Conservation (phyloP, 2,329 filamentous ascomycete species). For the Hymenoscyphus albidus region DNA sequence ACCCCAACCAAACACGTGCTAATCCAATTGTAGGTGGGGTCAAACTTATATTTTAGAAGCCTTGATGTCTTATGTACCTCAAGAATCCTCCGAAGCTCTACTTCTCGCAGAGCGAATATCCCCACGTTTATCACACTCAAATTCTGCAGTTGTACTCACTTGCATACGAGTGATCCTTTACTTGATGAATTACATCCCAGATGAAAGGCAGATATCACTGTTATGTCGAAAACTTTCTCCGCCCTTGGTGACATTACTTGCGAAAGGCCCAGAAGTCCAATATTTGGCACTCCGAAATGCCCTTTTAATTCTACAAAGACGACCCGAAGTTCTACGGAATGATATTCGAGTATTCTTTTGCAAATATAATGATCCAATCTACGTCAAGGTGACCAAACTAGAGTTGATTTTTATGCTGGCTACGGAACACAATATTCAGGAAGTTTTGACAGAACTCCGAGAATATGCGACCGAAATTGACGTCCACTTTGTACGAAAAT, state of each 20-base stretch:
- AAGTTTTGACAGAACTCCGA: conserved; percentile 87
- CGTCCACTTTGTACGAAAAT: conserved; percentile 97
- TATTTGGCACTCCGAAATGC: conserved; percentile 94
- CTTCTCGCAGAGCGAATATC: conserved; percentile 90
- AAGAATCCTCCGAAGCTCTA: conserved; percentile 82
- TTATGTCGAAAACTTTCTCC: conserved; percentile 92
- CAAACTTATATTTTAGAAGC: conserved; percentile 98
- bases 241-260: conserved; percentile 87
- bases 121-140: conserved; percentile 93
- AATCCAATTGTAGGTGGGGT: conserved; percentile 68
- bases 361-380: conserved; percentile 99
- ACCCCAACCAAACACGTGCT: background rate
- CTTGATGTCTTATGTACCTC: conserved; percentile 94
- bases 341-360: conserved; percentile 99
- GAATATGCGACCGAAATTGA: conserved; percentile 99
- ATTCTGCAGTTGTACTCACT: conserved; percentile 92
- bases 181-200: conserved; percentile 96
- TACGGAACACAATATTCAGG: conserved; percentile 89
- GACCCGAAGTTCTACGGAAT: conserved; percentile 89
- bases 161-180: conserved; percentile 96
- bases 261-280: conserved; percentile 97
- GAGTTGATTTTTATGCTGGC: conserved; percentile 99
- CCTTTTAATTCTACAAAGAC: conserved; percentile 84
- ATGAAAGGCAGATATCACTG: conserved; percentile 80
- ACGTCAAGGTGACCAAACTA: conserved; percentile 98